Conservation (phyloP, 1,284 basidiomycete species). For the Sphaerobolus stellatus region DNA sequence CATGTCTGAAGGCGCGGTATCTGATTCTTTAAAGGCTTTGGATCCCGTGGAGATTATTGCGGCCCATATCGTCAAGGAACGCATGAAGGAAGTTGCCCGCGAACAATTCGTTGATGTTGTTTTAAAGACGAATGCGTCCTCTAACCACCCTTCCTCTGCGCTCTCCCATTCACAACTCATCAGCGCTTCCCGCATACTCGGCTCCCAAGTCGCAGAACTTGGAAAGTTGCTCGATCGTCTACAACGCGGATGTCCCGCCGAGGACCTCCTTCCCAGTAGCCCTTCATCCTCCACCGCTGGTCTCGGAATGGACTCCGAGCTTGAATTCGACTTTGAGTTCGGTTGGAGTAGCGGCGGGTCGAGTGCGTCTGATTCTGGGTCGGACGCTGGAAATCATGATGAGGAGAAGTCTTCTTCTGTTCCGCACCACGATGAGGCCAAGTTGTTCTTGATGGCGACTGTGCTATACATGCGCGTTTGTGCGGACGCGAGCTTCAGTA, state of each 20-base stretch:
- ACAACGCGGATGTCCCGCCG: no score
- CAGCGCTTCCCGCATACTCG: no score
- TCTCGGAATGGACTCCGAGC: conserved; percentile 28
- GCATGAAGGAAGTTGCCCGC: conserved; percentile 48
- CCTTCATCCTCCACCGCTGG: no score
- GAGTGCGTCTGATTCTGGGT: conserved; percentile 30
- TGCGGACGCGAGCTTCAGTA: conserved; percentile 60
- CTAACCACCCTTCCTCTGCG: no score
- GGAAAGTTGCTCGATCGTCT: no score
- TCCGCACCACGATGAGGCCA: neutral
- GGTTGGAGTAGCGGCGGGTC: conserved; percentile 28
- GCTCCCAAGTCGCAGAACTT: no score
- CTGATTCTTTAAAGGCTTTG: neutral
- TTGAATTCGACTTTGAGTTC: conserved; percentile 17
- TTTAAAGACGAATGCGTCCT: no score
- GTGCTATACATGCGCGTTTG: conserved; percentile 29
- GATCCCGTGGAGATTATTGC: conserved; percentile 25
- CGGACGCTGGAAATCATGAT: conserved; percentile 42
- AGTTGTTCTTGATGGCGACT: neutral
- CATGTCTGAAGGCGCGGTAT: conserved; percentile 16
- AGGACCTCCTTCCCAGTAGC: no score
- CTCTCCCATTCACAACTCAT: no score
- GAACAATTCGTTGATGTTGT: conserved; percentile 37
- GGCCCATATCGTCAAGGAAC: conserved; percentile 41
- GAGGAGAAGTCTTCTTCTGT: conserved; percentile 48